Conservation (phyloP, 1,284 basidiomycete species). For the Leccinum fuscescens region DNA sequence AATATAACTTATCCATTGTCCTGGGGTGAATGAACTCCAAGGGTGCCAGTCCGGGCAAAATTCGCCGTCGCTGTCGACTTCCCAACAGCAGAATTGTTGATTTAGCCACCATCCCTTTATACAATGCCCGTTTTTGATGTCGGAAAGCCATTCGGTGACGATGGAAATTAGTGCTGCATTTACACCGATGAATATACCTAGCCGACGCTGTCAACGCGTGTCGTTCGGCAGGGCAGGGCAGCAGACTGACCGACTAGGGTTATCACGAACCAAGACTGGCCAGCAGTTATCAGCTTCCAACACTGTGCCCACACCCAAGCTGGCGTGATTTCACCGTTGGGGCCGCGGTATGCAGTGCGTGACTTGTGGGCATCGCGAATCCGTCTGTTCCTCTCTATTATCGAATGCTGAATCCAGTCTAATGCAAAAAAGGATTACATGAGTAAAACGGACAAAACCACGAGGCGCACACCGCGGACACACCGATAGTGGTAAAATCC, state of each 20-base stretch:
- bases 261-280: conserved; percentile 78
- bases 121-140: conserved; percentile 97
- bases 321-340: conserved; percentile 49
- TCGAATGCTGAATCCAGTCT: conserved; percentile 96
- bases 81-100: conserved; percentile 98
- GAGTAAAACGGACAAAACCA: conserved; percentile 8
- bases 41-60: conserved; percentile 91
- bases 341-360: conserved; percentile 50
- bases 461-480: conserved; percentile 26
- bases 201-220: conserved; percentile 3
- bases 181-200: conserved; percentile 88
- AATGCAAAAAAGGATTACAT: conserved; percentile 7
- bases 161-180: conserved; percentile 96
- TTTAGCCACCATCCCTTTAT: conserved; percentile 98
- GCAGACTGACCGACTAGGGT: conserved; percentile 74
- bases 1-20: conserved; percentile 86
- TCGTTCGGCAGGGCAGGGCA: not conserved
- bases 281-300: conserved; percentile 57
- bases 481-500: conserved; percentile 83
- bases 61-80: conserved; percentile 80
- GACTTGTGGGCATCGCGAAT: conserved; percentile 55
- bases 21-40: conserved; percentile 80
- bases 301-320: conserved; percentile 66
- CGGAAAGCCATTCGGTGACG: conserved; percentile 96
- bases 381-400: conserved; percentile 79